Evolutionary conservation across 2,329 filamentous ascomycete genomes (phyloP).

Genomic region (Juglanconis juglandina): DNA sequence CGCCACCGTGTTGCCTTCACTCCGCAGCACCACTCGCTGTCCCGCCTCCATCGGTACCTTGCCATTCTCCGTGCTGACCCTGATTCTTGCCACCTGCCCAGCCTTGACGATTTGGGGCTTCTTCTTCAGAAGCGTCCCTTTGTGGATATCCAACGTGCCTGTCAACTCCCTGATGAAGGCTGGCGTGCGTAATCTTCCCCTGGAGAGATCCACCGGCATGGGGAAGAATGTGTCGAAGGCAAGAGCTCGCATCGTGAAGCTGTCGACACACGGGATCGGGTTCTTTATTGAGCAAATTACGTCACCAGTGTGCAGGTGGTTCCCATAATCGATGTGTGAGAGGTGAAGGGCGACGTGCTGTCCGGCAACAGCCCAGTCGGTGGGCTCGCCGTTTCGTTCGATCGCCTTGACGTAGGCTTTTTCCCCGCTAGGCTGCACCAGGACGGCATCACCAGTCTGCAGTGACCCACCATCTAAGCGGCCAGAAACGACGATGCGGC

Average conservation of each 20-base stretch:
- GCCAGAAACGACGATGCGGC: constrained; percentile 80
- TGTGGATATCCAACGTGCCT: constrained; percentile 74
- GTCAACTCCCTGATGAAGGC: constrained; percentile 71
- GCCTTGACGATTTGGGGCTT: constrained; percentile 81
- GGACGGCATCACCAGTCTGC: constrained; percentile 76
- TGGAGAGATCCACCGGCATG: constrained; percentile 83
- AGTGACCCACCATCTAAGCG: constrained; percentile 80
- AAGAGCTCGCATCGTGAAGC: constrained; percentile 78
- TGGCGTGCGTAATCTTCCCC: constrained; percentile 75
- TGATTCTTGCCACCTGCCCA: constrained; percentile 71
- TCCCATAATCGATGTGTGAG: constrained; percentile 70
- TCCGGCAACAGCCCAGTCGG: constrained; percentile 88
- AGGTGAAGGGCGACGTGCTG: constrained; percentile 86
- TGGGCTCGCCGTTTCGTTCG: constrained; percentile 67
- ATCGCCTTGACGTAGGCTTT: constrained; percentile 78
- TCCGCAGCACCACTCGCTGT: constrained; percentile 75
- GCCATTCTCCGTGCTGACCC: constrained; percentile 64
- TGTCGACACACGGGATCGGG: constrained; percentile 68
- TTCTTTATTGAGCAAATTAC: constrained; percentile 71
- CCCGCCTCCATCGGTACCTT: constrained; percentile 78
- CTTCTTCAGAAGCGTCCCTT: constrained; percentile 73
- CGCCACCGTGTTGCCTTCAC: constrained; percentile 78
- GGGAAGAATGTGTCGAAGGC: constrained; percentile 88
- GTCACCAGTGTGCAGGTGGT: constrained; percentile 79
- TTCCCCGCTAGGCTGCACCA: constrained; percentile 78